Percentiles rank a stretch among this genome's conserved stretches.
Evolutionary conservation across 2,329 filamentous ascomycete species (phyloP).

Genomic region (Nemania sp.): DNA sequence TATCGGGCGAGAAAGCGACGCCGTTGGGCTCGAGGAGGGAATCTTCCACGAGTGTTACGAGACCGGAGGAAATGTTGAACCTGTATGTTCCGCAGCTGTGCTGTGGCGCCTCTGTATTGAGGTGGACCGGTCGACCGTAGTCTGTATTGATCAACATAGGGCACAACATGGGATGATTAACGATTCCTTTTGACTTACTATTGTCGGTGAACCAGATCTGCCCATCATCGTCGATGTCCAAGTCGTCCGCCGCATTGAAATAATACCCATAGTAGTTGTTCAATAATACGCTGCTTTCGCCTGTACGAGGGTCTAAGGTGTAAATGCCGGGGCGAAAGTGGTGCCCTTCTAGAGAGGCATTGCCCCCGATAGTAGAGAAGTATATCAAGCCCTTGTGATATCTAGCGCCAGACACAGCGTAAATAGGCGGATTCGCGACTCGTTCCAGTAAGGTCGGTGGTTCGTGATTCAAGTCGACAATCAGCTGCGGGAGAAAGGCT

Average conservation of each 20-base stretch:
- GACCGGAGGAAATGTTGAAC: neutral
- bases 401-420: neutral
- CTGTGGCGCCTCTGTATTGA: neutral
- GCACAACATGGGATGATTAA: neutral
- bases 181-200: neutral
- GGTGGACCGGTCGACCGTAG: neutral
- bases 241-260: neutral
- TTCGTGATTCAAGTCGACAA: neutral
- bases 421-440: neutral
- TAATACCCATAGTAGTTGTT: conserved; percentile 3
- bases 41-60: neutral
- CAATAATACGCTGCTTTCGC: neutral
- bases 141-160: neutral
- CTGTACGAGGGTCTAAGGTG: neutral
- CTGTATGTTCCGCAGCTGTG: neutral
- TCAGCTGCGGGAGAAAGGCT: neutral
- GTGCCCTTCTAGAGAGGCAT: neutral
- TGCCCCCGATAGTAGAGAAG: neutral
- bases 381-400: neutral
- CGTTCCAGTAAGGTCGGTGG: neutral
- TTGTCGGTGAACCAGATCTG: conserved; percentile 5
- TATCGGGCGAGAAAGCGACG: neutral
- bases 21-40: neutral
- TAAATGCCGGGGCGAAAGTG: neutral
- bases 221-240: conserved; percentile 3